phyloP scores from a whole-genome alignment of 106 monocot species.

The Dendrobium nobile region DNA sequence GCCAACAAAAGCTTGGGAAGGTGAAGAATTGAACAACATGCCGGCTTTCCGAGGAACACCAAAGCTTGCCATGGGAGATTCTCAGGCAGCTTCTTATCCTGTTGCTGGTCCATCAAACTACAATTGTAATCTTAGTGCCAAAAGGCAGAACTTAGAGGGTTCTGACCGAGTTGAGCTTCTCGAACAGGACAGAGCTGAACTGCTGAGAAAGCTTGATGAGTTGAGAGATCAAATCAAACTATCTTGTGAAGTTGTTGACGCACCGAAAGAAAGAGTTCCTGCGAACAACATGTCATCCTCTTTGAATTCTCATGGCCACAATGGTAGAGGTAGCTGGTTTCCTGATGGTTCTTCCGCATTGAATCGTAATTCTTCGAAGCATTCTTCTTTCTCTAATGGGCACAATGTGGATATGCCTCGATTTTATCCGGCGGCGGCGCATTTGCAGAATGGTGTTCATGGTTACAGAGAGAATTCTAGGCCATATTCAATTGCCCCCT shows the following conservation, averaged over 20 bases:
- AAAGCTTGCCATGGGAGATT: neutral
- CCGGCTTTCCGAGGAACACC: slow-evolving; percentile 9
- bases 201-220: slow-evolving; percentile 86
- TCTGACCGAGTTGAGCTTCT: slow-evolving; percentile 30
- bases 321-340: slow-evolving; percentile 23
- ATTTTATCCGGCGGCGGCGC: slow-evolving; percentile 26
- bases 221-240: slow-evolving; percentile 70
- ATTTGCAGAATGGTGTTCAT: slow-evolving; percentile 33
- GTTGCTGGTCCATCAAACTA: slow-evolving; percentile 49
- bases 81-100: slow-evolving; percentile 26
- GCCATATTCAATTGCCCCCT: slow-evolving; percentile 20
- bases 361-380: slow-evolving; percentile 17
- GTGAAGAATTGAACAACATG: slow-evolving; percentile 8
- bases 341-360: slow-evolving; percentile 26
- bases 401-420: slow-evolving; percentile 29
- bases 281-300: slow-evolving; percentile 2
- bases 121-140: slow-evolving; percentile 11
- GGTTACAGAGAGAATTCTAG: slow-evolving; percentile 38
- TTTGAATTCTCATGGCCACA: slow-evolving; percentile 17
- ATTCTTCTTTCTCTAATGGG: slow-evolving; percentile 22
- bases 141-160: slow-evolving; percentile 10
- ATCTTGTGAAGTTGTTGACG: slow-evolving; percentile 52
- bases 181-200: slow-evolving; percentile 60
- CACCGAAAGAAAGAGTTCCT: slow-evolving; percentile 26
- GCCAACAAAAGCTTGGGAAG: slow-evolving; percentile 10